Conservation (phyloP, 768 basidiomycete genomes). For the Pulveroboletus sp. region DNA sequence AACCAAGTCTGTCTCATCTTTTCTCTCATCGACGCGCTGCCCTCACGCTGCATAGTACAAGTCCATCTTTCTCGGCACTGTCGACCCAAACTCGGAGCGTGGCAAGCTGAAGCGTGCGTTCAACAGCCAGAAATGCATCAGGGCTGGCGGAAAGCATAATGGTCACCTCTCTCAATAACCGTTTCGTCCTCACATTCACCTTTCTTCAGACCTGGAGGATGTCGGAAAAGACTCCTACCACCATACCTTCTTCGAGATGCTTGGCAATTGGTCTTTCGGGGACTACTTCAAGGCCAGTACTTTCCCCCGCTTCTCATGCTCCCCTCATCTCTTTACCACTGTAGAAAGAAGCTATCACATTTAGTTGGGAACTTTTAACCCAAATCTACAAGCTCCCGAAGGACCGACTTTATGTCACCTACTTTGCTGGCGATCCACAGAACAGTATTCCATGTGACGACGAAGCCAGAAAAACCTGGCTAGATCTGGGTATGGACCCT, state of each 20-base stretch:
- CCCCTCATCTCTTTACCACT: conserved; percentile 3
- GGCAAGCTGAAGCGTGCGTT: conserved; percentile 88
- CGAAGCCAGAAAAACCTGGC: conserved; percentile 86
- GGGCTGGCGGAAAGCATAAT: conserved; percentile 98
- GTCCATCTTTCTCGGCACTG: conserved; percentile 94
- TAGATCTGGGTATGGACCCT: conserved; percentile 81
- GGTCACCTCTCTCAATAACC: conserved; percentile 42
- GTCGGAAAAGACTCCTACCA: conserved; percentile 99
- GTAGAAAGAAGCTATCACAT: conserved; percentile 87
- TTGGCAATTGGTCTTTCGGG: conserved; percentile 99
- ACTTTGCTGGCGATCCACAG: conserved; percentile 92
- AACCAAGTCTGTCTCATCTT: conserved; percentile 59
- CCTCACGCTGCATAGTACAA: conserved; percentile 64
- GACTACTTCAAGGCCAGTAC: conserved; percentile 93
- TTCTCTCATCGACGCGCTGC: not conserved
- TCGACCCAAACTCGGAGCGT: conserved; percentile 91
- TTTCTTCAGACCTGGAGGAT: conserved; percentile 81
- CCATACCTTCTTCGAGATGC: conserved; percentile 98
- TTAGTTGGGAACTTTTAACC: conserved; percentile 94
- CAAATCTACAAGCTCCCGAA: conserved; percentile 81
- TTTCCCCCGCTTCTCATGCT: not conserved
- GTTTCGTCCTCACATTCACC: conserved; percentile 2
- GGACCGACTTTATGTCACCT: conserved; percentile 93
- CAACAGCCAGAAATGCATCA: conserved; percentile 97
- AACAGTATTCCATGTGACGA: conserved; percentile 82